Conservation (phyloP, 1,284 basidiomycete genomes). For the Heterobasidion parviporum region DNA sequence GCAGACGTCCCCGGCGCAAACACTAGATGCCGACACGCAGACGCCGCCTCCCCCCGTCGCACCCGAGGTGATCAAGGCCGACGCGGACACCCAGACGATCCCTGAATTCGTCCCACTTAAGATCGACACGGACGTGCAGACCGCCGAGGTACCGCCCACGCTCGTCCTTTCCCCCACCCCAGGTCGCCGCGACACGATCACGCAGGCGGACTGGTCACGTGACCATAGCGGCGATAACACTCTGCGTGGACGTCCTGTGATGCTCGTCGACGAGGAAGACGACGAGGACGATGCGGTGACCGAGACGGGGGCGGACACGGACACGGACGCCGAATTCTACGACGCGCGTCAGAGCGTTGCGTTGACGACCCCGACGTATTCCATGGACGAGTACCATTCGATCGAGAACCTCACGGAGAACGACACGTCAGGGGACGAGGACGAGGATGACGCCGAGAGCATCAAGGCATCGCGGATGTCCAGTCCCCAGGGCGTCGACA, state of each 20-base stretch:
- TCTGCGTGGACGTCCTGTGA: constrained; percentile 25
- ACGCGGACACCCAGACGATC: neutral
- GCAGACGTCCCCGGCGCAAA: constrained; percentile 26
- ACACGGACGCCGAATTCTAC: constrained; percentile 66
- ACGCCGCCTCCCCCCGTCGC: constrained; percentile 14
- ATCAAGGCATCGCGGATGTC: constrained; percentile 53
- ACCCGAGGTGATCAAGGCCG: neutral
- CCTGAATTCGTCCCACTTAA: neutral
- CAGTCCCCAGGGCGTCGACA: constrained; percentile 20
- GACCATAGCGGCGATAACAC: constrained; percentile 41
- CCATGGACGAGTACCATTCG: constrained; percentile 68
- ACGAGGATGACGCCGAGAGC: constrained; percentile 56
- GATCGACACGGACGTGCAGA: neutral
- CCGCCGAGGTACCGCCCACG: neutral
- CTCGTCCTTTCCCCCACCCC: neutral
- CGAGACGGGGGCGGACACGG: constrained; percentile 55
- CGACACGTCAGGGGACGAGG: constrained; percentile 36
- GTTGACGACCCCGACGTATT: constrained; percentile 48
- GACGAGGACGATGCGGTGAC: constrained; percentile 52
- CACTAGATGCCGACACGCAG: constrained; percentile 21
- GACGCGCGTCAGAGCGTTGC: constrained; percentile 73
- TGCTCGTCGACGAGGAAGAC: constrained; percentile 26
- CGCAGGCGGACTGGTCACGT: constrained; percentile 32
- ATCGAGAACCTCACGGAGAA: constrained; percentile 66
- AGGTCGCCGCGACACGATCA: constrained; percentile 37